Base-by-base conservation (phyloP, 78 protist genomes). In the Cavenderia fasciculata region DNA sequence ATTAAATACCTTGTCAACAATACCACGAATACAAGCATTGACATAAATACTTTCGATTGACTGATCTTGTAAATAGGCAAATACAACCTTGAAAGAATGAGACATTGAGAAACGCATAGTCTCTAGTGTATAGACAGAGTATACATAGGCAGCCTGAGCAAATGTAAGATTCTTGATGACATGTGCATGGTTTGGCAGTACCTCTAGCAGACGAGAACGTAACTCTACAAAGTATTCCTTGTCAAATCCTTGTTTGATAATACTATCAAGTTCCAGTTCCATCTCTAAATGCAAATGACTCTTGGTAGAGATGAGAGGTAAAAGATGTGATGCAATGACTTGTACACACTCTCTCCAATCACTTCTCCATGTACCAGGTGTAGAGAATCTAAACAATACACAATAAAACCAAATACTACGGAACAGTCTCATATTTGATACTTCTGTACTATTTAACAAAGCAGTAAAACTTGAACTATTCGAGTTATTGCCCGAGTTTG, bases 351-450 rank as follows among this genome's bases (percentile, higher is more conserved):
- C 41, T n/a, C 44, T 51, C 93, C 93, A 87, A 61, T 87, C 93
- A 59, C 79, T 74, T 57, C 87, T 59, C 93, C 93, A 87, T 23
- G 23, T 6, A 46, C 93, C 93, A 46, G 31, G 84, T 7, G 59
- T 62, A 27, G 66, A 44, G 29, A 87, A 87, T 44, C 74, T 87
- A 29, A 87, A 71, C 25, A 87, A 65, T 14, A 87, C 86, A 65
- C 93, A 87, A 59, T 87, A 87, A 46, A 87, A 87, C 93, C 93
- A 87, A 16, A 87, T 86, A 1, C 71, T 46, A 31, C 93, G 47
- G 59, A 59, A 87, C 29, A 87, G 65, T 25, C 46, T 75, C 44
- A 72, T 49, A 47, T 21, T 41, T 0, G 65, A 31, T 0, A 16
- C n/a, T n/a, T n/a, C n/a, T n/a, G n/a, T n/a, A n/a, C n/a, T n/a